These are phyloP conservation scores for Paramecium primaurelia DNA, from an alignment of 73 alveolate species.

Conservation along the genomic window DNA sequence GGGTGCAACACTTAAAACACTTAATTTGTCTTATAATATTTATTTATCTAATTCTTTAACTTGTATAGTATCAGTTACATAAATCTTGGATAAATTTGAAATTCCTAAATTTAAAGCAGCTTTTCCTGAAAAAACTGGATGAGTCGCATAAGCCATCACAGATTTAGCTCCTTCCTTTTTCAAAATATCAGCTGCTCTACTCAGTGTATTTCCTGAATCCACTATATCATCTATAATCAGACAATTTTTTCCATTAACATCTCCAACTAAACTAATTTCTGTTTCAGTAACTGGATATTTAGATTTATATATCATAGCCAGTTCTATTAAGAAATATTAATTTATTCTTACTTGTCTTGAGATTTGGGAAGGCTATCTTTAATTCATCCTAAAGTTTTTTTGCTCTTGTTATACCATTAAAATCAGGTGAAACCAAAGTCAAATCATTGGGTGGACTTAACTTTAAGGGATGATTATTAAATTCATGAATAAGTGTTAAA, in stretches of 20 bases:
- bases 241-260: conserved; percentile 78
- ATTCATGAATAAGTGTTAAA: conserved; percentile 73
- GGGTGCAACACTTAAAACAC: conserved; percentile 36
- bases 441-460: conserved; percentile 4
- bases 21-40: background rate
- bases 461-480: conserved; percentile 32
- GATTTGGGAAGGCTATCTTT: background rate
- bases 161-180: conserved; percentile 83
- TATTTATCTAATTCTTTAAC: conserved; percentile 25
- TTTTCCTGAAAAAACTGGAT: conserved; percentile 85
- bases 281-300: conserved; percentile 71
- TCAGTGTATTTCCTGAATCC: conserved; percentile 84
- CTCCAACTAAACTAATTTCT: conserved; percentile 77
- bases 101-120: conserved; percentile 81
- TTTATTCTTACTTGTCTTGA: conserved; percentile 56
- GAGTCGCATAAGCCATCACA: conserved; percentile 94
- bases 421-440: conserved; percentile 94
- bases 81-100: conserved; percentile 75
- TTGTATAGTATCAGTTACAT: conserved; percentile 85
- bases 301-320: conserved; percentile 85
- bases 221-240: conserved; percentile 88
- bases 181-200: conserved; percentile 83
- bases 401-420: conserved; percentile 89
- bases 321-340: background rate
- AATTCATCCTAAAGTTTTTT: conserved; percentile 70